These are phyloP conservation scores for Cladorrhinum samala DNA, from an alignment of 495 filamentous ascomycete species.

Conservation along the genomic window DNA sequence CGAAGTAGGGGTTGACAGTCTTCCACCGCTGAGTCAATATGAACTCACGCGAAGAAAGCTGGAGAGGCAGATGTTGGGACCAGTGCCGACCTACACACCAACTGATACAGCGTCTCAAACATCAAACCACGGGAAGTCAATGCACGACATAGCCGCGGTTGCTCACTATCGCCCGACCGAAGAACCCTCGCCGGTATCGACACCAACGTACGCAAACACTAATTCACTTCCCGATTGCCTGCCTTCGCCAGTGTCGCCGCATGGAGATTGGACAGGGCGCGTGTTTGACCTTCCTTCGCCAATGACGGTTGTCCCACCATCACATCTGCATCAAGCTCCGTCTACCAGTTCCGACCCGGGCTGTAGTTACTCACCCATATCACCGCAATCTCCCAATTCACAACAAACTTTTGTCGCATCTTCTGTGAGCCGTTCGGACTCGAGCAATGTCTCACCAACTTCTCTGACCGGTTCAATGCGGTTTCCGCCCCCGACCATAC, in stretches of 20 bases:
- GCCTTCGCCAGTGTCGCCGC: conserved; percentile 42
- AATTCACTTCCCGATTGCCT: conserved; percentile 32
- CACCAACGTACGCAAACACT: conserved; percentile 36
- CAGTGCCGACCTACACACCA: conserved; percentile 32
- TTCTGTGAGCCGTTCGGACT: conserved; percentile 31
- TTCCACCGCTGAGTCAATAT: conserved; percentile 33
- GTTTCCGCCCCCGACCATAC: conserved; percentile 32
- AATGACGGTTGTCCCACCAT: conserved; percentile 27
- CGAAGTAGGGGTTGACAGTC: conserved; percentile 27
- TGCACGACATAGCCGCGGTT: conserved; percentile 30
- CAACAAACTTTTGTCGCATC: conserved; percentile 27
- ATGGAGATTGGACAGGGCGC: conserved; percentile 35
- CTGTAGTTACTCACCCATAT: conserved; percentile 31
- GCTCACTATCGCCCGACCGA: conserved; percentile 36
- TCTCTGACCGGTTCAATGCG: conserved; percentile 23
- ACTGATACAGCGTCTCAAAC: neutral
- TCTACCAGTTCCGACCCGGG: conserved; percentile 22
- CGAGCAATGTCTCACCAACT: conserved; percentile 23
- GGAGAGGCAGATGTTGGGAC: conserved; percentile 37
- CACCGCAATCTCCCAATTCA: conserved; percentile 25
- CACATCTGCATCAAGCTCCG: conserved; percentile 14
- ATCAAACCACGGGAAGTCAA: conserved; percentile 27
- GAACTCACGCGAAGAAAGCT: conserved; percentile 40
- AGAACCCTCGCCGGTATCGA: conserved; percentile 35
- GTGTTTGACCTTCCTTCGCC: conserved; percentile 37